Evolutionary conservation across 2,329 filamentous ascomycete species (phyloP), one percentile per base, ranked within the genome.

Genomic region (Ophiostoma ulmi): DNA sequence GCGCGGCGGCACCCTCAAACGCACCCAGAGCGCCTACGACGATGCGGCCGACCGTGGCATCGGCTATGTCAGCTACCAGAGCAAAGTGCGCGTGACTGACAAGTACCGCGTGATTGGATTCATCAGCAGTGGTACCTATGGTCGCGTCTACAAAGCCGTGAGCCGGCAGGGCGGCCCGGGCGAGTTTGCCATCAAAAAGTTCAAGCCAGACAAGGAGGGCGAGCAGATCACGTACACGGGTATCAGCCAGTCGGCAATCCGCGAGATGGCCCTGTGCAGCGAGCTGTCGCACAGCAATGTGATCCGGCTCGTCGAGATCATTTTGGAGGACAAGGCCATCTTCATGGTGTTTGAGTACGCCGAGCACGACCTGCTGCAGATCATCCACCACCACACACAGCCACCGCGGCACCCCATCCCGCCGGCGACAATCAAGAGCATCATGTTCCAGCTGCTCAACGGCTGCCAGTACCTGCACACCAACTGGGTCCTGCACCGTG

Each of bases 281-380:
- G 95, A 99, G 78, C 85, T 99, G 36, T 88, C 87, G 72, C 93
- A 99, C 79, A 84, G 88, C 71, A 98, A 98, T 78, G 90, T 99
- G 44, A 94, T 99, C 75, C 89, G 91, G 72, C 87, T 97, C 1
- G 89, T 94, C 73, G 95, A 99, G 80, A 98, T 97, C 76, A 97
- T 99, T 76, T 85, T 99, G 3, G 94, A 99, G 81, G 94, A 97
- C 80, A 98, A 98, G 82, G 97, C 94, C 82, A 98, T 99, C 79
- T 99, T 94, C 81, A 99, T 99, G 91, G 94, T 99, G 1, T 98
- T 99, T 76, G 95, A 98, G 80, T 99, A 97, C 79, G 95, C 95
- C 75, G 95, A 99, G 80, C 95, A 99, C 79, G 95, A 99, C 80
- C 83, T 99, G 52, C 84, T 99, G 5, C 95, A 99, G 79, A 98